These are phyloP conservation scores for Teratosphaeriaceae sp. DNA, from an alignment of 2,329 filamentous ascomycete species.

Conservation along the genomic window DNA sequence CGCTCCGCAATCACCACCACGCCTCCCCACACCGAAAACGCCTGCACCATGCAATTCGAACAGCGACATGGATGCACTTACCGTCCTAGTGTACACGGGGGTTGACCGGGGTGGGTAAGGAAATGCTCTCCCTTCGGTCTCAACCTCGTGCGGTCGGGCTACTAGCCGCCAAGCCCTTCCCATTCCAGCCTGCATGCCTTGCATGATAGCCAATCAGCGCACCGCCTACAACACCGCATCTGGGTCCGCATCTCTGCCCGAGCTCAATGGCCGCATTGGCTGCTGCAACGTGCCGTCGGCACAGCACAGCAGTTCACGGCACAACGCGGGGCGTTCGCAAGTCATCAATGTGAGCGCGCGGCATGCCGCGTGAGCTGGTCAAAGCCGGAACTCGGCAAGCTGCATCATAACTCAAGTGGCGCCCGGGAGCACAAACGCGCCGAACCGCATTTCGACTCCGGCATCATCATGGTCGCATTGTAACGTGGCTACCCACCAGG, in stretches of 20 bases:
- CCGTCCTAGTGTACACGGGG: too few relatives aligned
- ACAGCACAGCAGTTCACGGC: slow-evolving; percentile 1
- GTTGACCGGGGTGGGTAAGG: too few relatives aligned
- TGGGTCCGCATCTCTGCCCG: not conserved
- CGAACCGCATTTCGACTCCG: too few relatives aligned
- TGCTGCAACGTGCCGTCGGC: not conserved
- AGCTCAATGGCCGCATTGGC: not conserved
- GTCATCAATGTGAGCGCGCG: not conserved
- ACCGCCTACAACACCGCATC: not conserved
- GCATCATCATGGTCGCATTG: too few relatives aligned
- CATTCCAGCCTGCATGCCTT: slow-evolving; percentile 2
- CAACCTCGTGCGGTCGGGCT: slow-evolving; percentile 2
- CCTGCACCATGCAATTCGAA: not conserved
- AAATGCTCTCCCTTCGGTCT: too few relatives aligned
- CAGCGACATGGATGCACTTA: not conserved
- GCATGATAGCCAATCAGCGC: not conserved
- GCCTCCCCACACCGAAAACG: not conserved
- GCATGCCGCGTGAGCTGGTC: too few relatives aligned
- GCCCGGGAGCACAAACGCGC: too few relatives aligned
- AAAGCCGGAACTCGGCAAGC: too few relatives aligned
- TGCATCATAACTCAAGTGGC: too few relatives aligned
- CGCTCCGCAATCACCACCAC: not conserved
- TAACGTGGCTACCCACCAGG: too few relatives aligned
- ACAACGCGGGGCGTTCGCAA: slow-evolving; percentile 1
- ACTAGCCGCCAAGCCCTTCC: not conserved